phyloP scores from a whole-genome alignment of 371 early-diverging fungal genomes.

The Mucor racemosus region DNA sequence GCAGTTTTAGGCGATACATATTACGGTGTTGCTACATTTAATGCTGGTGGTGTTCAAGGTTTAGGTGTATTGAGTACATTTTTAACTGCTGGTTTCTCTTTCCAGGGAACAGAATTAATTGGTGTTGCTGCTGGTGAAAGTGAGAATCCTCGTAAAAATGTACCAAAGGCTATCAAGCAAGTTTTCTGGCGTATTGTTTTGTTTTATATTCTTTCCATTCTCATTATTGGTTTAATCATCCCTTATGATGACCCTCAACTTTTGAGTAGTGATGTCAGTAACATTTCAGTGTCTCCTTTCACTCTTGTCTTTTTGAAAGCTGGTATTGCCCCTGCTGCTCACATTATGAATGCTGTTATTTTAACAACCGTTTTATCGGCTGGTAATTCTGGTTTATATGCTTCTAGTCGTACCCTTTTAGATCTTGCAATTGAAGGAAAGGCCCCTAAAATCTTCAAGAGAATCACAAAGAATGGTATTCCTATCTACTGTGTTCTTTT shows the following conservation, averaged over 20 bases:
- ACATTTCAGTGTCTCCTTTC: slow-evolving; percentile 69
- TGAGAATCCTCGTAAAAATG: no score
- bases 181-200: slow-evolving; percentile 61
- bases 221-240: slow-evolving; percentile 71
- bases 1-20: slow-evolving; percentile 52
- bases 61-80: no score
- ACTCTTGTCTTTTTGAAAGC: slow-evolving; percentile 68
- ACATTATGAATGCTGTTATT: slow-evolving; percentile 51
- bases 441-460: slow-evolving; percentile 54
- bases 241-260: slow-evolving; percentile 64
- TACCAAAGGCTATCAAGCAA: no score
- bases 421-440: slow-evolving; percentile 65
- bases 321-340: slow-evolving; percentile 44
- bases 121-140: no score
- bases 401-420: slow-evolving; percentile 69
- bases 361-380: slow-evolving; percentile 69
- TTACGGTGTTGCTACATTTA: no score
- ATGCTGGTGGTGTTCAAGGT: no score
- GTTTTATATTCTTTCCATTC: slow-evolving; percentile 67
- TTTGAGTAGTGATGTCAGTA: slow-evolving; percentile 46
- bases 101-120: no score
- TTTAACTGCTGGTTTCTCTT: no score
- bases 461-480: slow-evolving; percentile 53
- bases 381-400: slow-evolving; percentile 73
- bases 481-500: slow-evolving; percentile 59